These are phyloP conservation scores for Aspergillus felis DNA, from an alignment of 2,329 filamentous ascomycete species.

Conservation along the genomic window DNA sequence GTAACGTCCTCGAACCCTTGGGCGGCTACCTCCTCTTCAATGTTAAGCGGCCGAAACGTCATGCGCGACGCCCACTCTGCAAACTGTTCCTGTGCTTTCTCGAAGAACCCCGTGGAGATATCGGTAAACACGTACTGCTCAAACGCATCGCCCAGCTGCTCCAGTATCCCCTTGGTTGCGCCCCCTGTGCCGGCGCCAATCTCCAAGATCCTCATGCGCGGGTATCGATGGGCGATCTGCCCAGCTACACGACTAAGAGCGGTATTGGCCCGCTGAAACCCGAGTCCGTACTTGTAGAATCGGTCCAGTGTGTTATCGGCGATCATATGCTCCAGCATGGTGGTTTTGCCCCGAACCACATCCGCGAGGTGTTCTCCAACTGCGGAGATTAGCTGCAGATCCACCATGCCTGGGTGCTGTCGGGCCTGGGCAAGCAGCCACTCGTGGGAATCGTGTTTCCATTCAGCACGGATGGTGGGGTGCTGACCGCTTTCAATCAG, in stretches of 20 bases:
- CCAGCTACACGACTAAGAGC: conserved; percentile 24
- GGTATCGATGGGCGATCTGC: conserved; percentile 36
- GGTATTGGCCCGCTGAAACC: conserved; percentile 15
- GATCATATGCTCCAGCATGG: conserved; percentile 36
- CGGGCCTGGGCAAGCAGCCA: no score
- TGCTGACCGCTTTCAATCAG: no score
- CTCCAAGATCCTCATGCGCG: conserved; percentile 35
- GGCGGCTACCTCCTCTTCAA: conserved; percentile 24
- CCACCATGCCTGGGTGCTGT: neutral
- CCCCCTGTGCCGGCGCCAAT: conserved; percentile 25
- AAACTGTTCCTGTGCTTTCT: conserved; percentile 29
- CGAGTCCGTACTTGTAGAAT: conserved; percentile 28
- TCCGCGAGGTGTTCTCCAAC: conserved; percentile 10
- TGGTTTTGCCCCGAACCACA: conserved; percentile 23
- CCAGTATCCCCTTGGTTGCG: conserved; percentile 36
- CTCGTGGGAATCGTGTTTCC: no score
- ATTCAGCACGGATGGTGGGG: no score
- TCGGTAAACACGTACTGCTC: conserved; percentile 45
- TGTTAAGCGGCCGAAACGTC: conserved; percentile 28
- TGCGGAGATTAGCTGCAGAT: conserved; percentile 2
- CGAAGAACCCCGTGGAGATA: conserved; percentile 43
- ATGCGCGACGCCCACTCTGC: conserved; percentile 18
- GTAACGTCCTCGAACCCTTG: conserved; percentile 32
- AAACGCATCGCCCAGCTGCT: conserved; percentile 24
- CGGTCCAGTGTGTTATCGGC: conserved; percentile 31